Evolutionary conservation across 352 stramenopile genomes (phyloP), one percentile per base, ranked within the genome.

Genomic region (Phytophthora litchii): DNA sequence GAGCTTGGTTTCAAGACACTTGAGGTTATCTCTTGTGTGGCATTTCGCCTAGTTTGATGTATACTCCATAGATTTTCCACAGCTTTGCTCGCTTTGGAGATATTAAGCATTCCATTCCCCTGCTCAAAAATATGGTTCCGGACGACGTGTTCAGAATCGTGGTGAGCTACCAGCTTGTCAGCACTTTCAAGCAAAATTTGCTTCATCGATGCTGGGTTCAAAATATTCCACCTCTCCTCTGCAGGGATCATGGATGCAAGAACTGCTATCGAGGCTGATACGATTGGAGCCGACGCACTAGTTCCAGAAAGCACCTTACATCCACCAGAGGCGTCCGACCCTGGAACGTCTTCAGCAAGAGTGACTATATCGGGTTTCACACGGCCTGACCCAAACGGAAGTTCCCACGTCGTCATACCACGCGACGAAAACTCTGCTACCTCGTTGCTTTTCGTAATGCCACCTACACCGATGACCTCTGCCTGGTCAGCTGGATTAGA

Each of bases 71-170:
- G 53, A 25, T 61, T 56, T 7, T 73, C 47, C 10, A 88, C 72
- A 4, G 76, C 45, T 31, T 78, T 61, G 21, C 77, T 88, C 1
- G 86, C 86, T 19, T 52, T 65, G 0, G 70, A 80, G 21, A 95
- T 65, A 47, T 96, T 89, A 21, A 96, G 56, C 29, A 69, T 59
- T n/a, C 88, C 88, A 1, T 73, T 80, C 2, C 88, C 88, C 67
- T 96, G 88, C 64, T 95, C 88, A 50, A 93, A 95, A 29, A 95
- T 81, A 44, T 93, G 81, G 48, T 90, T 88, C 54, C 80, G 78
- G 53, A 86, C 66, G 0, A 80, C 65, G 45, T 78, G 70, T 1
- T 79, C 71, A 10, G 67, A 43, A 21, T 83, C 49, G 7, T 62
- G 51, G 7, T 61, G 70, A 20, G 77, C 60, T 27, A 67, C 54